Evolutionary conservation across 495 filamentous ascomycete genomes (phyloP).

Genomic region (Tuber brumale): DNA sequence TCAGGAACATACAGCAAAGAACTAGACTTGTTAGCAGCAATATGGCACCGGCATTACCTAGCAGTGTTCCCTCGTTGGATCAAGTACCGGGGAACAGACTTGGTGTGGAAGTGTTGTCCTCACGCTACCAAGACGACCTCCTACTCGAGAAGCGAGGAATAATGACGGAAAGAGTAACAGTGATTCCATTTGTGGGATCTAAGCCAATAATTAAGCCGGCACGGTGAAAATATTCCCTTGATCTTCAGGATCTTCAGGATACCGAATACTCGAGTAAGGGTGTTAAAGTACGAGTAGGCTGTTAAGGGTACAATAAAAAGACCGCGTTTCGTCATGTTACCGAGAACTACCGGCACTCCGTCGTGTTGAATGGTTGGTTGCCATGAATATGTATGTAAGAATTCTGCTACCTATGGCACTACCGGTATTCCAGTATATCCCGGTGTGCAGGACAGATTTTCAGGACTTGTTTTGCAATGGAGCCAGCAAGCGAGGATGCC

Average conservation of each 20-base stretch:
- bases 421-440: neutral
- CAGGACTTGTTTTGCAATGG: neutral
- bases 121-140: neutral
- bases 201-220: neutral
- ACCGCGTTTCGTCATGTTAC: neutral
- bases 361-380: neutral
- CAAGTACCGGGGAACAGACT: neutral
- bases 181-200: neutral
- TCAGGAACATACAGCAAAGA: neutral
- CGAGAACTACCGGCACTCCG: neutral
- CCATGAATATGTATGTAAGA: neutral
- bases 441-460: neutral
- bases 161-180: neutral
- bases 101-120: neutral
- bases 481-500: neutral
- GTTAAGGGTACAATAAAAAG: neutral
- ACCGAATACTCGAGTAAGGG: neutral
- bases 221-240: neutral
- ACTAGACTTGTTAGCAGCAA: neutral
- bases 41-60: neutral
- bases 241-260: neutral
- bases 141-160: neutral
- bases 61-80: neutral
- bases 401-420: neutral
- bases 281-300: neutral